Conservation (phyloP, 108 stramenopile genomes). For the Craspedostauros australis region DNA sequence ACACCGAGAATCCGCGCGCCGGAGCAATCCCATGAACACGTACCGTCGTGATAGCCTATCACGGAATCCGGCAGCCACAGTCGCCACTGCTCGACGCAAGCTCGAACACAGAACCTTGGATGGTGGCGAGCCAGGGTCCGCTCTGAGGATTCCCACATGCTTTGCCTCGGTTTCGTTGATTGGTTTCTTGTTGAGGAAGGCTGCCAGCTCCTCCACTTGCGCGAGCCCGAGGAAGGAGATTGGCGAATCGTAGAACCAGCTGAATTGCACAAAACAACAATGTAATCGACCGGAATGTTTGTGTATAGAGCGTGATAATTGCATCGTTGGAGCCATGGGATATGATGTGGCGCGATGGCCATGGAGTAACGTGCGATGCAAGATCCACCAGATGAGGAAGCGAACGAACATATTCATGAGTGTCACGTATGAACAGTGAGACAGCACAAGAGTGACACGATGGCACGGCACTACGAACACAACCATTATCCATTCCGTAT, state of each 20-base stretch:
- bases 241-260: slow-evolving; percentile 87
- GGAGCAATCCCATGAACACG: too few species aligned
- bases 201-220: slow-evolving; percentile 60
- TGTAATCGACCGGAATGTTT: too few species aligned
- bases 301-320: not conserved
- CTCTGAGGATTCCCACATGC: slow-evolving; percentile 31
- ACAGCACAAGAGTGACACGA: too few species aligned
- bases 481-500: too few species aligned
- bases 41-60: slow-evolving; percentile 58
- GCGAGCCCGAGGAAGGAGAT: slow-evolving; percentile 53
- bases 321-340: too few species aligned
- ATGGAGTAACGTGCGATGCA: not conserved
- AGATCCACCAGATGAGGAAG: not conserved
- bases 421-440: too few species aligned
- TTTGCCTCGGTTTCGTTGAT: slow-evolving; percentile 15
- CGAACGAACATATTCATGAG: not conserved
- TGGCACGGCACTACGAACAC: too few species aligned
- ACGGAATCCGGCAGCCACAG: slow-evolving; percentile 68
- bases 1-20: too few species aligned
- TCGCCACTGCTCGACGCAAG: slow-evolving; percentile 83
- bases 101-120: slow-evolving; percentile 72
- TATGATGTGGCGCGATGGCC: not conserved
- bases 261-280: slow-evolving; percentile 7
- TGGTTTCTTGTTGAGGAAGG: slow-evolving; percentile 49
- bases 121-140: slow-evolving; percentile 34